These are phyloP conservation scores for Huntiella savannae DNA, from an alignment of 2,329 filamentous ascomycete species.

Conservation along the genomic window DNA sequence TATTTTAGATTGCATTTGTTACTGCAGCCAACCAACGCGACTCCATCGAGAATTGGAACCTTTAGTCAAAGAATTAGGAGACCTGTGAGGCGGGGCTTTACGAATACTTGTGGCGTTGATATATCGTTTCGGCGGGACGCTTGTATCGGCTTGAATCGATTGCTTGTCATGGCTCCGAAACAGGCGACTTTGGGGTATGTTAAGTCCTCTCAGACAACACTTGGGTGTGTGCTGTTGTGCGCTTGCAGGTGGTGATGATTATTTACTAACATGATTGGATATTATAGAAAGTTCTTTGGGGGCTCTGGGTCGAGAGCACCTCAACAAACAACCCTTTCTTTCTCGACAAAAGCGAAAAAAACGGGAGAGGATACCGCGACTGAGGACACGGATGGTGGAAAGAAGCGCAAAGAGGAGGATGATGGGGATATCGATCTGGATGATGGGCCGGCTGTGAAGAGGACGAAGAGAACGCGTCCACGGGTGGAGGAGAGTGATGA, in stretches of 20 bases:
- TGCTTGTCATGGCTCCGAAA: conserved; percentile 31
- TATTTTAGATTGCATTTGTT: too few relatives aligned
- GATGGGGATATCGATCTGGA: conserved; percentile 14
- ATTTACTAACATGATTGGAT: background rate
- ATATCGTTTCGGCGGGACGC: too few relatives aligned
- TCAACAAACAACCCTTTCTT: conserved; percentile 59
- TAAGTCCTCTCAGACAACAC: conserved; percentile 49
- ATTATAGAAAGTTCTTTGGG: conserved; percentile 71
- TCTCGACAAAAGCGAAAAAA: conserved; percentile 37
- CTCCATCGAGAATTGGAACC: too few relatives aligned
- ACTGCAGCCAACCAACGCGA: too few relatives aligned
- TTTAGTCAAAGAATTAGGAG: too few relatives aligned
- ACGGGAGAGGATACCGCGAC: background rate
- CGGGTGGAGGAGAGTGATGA: conserved; percentile 8
- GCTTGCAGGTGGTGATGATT: background rate
- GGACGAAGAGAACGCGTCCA: background rate
- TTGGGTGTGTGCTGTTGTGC: conserved; percentile 38
- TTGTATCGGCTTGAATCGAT: too few relatives aligned
- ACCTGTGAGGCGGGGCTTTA: too few relatives aligned
- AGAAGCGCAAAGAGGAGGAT: conserved; percentile 18
- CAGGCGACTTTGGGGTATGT: conserved; percentile 85
- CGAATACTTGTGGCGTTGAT: too few relatives aligned
- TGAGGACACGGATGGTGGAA: conserved; percentile 6
- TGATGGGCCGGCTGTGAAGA: conserved; percentile 7
- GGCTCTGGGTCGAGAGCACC: conserved; percentile 33